Conservation (phyloP, 2,329 filamentous ascomycete genomes). For the Cryphonectria nitschkei region DNA sequence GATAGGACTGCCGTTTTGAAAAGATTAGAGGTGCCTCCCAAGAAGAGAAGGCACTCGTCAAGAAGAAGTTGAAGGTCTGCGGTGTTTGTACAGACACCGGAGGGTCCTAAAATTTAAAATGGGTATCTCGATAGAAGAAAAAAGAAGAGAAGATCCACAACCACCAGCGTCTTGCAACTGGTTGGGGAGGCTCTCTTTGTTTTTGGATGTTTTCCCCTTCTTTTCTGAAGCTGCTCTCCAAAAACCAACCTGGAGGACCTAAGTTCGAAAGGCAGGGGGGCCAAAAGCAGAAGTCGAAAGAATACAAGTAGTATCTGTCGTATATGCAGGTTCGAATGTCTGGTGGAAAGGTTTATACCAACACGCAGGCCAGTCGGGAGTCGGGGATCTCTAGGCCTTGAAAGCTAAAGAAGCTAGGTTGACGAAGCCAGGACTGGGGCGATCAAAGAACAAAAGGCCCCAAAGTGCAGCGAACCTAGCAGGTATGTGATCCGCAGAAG, state of each 20-base stretch:
- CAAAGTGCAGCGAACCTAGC: conserved; percentile 26
- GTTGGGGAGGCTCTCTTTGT: conserved; percentile 3
- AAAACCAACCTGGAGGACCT: conserved; percentile 27
- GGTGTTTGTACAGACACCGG: conserved; percentile 33
- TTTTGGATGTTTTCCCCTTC: neutral
- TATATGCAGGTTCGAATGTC: conserved; percentile 24
- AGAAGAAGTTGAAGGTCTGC: conserved; percentile 33
- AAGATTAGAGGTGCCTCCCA: conserved; percentile 58
- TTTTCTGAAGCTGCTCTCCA: conserved; percentile 19
- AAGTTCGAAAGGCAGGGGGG: conserved; percentile 25
- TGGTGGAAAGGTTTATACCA: conserved; percentile 15
- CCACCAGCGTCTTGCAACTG: conserved; percentile 12
- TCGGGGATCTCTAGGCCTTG: conserved; percentile 18
- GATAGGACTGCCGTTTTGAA: conserved; percentile 83
- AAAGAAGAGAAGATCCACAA: conserved; percentile 21
- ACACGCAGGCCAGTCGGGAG: conserved; percentile 18
- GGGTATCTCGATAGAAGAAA: conserved; percentile 29
- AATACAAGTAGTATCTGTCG: conserved; percentile 26
- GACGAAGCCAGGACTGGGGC: conserved; percentile 20
- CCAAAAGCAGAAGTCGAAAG: conserved; percentile 24
- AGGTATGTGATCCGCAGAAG: conserved; percentile 18
- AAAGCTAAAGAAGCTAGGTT: conserved; percentile 8
- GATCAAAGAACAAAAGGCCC: conserved; percentile 28
- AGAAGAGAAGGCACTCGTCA: conserved; percentile 50
- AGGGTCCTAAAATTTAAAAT: conserved; percentile 24